Evolutionary conservation across 805 yeast species (phyloP), one percentile per base, ranked within the genome.

Genomic region (Cyberlindnera xishuangbannaensis): DNA sequence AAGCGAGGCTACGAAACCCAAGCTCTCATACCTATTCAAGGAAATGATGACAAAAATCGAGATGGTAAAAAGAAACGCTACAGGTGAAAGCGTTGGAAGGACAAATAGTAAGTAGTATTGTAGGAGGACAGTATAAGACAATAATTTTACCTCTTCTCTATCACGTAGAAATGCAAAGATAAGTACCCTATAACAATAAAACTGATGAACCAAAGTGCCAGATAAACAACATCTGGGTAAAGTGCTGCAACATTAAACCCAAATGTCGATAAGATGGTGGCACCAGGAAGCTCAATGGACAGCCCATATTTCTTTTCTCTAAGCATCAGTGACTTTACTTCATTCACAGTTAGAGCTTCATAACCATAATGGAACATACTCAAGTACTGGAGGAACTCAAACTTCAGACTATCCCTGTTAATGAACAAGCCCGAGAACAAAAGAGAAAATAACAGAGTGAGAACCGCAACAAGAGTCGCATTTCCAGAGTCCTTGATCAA

Each of bases 271-370:
- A 92, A 68, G 36, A 92, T 92, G 2, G 95, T 94, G 2, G 98
- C 97, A 9, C 98, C 98, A 0, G 98, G 98, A 12, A 92, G 94
- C 58, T 87, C 95, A 48, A 92, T 90, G 28, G 88, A 83, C 27
- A 92, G 69, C 0, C 98, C 98, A 51, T 81, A 90, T 59, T 92
- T 92, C 54, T 76, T 79, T 55, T 92, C 98, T 43, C 75, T 76
- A 48, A 92, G 67, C 11, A 85, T 78, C 53, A 92, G 68, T 22
- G 85, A 83, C 50, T 80, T 83, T 8, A 90, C 97, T 55, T 92
- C 98, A 57, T 92, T 92, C 35, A 92, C 88, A 4, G 87, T 70
- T 44, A 92, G 64, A 0, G 97, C 85, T 55, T 92, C 98, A 55
- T 90, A 92, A 0, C 95, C 97, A 53, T 87, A 92, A 58, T 92